Evolutionary conservation across 257 asterid species (phyloP), one percentile per base, ranked within the genome.

Genomic region (Solanum ahanhuiri): DNA sequence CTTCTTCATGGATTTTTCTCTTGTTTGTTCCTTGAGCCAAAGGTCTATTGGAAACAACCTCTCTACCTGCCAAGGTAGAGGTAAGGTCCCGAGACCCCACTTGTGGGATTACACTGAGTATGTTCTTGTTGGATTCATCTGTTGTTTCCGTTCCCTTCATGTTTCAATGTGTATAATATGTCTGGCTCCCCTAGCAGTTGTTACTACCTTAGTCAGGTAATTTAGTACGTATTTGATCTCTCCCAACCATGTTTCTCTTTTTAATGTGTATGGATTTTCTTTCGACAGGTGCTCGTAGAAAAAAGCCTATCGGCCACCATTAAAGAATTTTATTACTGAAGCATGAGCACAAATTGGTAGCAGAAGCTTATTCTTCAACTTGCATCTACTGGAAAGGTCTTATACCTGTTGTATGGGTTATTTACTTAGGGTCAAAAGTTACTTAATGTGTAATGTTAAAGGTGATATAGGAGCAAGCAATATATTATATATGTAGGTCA

Each of bases 251-350:
- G 20, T 31, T 23, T 41, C 63, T 41, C 66, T 51, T 82, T 41
- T 60, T 63, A 18, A n/a, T 41, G 25, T 43, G 58, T 23, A 12
- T 73, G 64, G 20, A 14, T 87, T 45, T 85, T 30, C 30, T 84
- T 33, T 85, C 8, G 0, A 77, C 88, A 91, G 93, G 91, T 60
- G 30, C 66, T 51, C 90, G 91, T 4, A 88, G 91, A 86, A 89
- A 87, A 87, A 90, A 88, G 85, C 85, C 82, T 23, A 86, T 64
- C 54, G 86, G 90, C 18, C 39, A 37, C 63, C 48, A 45, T 9
- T 79, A 83, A 85, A 58, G 4, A 28, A 14, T 9, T 4, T 45
- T 79, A 79, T 48, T 79, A 25, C 66, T 28, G 84, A 45, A 45
- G 84, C 28, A 25, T 79, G 84, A 28, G 17, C 67, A 79, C 15